phyloP scores from a whole-genome alignment of 75 land plant species.

The Pseudotsuga menziesii region DNA sequence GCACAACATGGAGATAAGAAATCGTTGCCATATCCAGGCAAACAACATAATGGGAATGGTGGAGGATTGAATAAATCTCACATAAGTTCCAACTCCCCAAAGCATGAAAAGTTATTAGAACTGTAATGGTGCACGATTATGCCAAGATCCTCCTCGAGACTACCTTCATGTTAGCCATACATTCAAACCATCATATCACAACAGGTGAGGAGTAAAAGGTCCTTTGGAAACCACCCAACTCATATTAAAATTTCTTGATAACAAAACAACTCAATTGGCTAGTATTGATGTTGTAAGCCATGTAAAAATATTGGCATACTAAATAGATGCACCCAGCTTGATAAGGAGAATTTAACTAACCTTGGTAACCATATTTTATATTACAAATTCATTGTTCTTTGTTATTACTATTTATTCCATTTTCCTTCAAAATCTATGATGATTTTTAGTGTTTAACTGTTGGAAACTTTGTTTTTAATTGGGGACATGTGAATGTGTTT shows the following conservation, averaged over 20 bases:
- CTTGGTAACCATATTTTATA: slow-evolving; percentile 48
- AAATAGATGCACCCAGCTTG: not conserved
- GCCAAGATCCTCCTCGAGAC: no score
- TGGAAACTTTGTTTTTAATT: not conserved
- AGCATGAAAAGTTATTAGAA: no score
- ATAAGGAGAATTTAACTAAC: slow-evolving; percentile 75
- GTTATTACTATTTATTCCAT: not conserved
- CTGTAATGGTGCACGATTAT: no score
- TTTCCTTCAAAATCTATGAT: not conserved
- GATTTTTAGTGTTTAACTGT: not conserved
- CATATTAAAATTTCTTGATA: no score
- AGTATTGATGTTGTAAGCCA: no score
- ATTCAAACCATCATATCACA: no score
- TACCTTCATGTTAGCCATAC: no score
- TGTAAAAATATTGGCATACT: no score
- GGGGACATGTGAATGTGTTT: not conserved
- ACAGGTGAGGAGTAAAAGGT: no score
- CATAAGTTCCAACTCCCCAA: slow-evolving; percentile 80
- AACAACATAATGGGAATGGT: not conserved
- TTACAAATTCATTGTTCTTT: not conserved
- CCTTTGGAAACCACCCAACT: no score
- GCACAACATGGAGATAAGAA: not conserved
- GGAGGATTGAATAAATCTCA: slow-evolving; percentile 20
- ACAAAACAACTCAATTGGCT: no score
- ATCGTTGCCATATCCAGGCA: not conserved